A percentile compares a stretch with the other conserved stretches of the same genome.
Evolutionary conservation across 169 alveolate species (phyloP).

Genomic region (Cystoisospora suis): DNA sequence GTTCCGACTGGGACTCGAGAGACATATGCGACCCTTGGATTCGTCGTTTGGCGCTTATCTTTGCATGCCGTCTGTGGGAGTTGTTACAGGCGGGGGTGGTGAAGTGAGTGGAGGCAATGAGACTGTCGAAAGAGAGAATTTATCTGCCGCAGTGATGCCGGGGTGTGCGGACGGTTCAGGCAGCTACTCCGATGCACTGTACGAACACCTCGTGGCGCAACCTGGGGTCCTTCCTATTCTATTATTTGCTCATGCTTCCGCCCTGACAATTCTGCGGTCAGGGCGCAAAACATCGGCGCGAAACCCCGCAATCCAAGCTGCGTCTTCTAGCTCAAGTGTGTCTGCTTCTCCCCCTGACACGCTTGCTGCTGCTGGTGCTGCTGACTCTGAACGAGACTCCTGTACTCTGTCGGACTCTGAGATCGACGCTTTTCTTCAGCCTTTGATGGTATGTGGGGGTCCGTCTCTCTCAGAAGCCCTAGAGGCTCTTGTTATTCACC

Average conservation of each 20-base stretch:
- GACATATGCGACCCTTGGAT: not conserved
- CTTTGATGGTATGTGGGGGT: conserved; percentile 18
- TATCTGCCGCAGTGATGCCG: too few species aligned
- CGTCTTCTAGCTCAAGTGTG: too few species aligned
- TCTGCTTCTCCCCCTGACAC: too few species aligned
- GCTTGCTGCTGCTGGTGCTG: not conserved
- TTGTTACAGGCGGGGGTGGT: too few species aligned
- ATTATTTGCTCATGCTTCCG: conserved; percentile 58
- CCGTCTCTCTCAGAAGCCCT: conserved; percentile 54
- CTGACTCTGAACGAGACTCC: not conserved
- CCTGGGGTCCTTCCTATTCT: conserved; percentile 48
- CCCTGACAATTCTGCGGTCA: conserved; percentile 9
- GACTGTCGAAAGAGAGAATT: too few species aligned
- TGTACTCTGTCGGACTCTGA: conserved; percentile 36
- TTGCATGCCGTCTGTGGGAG: not conserved
- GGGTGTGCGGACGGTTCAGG: too few species aligned
- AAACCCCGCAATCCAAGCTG: too few species aligned
- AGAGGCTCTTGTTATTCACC: conserved; percentile 54
- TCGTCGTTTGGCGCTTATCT: not conserved
- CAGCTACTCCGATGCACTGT: conserved; percentile 51
- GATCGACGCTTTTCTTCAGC: conserved; percentile 36
- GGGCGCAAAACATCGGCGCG: not conserved
- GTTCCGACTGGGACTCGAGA: conserved; percentile 31
- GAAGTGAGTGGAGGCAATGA: too few species aligned
- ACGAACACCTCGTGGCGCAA: conserved; percentile 52